Percentiles rank a stretch among this genome's conserved stretches.
These are phyloP conservation scores for Trametes coccinea DNA, from an alignment of 768 basidiomycete genomes.

Conservation along the genomic window DNA sequence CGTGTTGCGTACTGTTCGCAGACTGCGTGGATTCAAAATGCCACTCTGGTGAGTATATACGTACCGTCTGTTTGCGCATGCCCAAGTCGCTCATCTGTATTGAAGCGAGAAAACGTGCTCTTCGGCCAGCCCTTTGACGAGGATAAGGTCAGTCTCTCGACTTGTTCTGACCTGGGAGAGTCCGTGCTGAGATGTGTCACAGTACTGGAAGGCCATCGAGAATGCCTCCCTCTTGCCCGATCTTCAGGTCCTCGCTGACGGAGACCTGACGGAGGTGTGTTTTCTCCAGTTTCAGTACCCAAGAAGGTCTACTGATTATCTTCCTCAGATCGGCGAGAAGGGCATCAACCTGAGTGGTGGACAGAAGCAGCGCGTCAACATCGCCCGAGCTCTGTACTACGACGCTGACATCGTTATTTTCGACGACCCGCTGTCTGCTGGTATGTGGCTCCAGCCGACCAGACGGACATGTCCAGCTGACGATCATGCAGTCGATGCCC, in stretches of 20 bases:
- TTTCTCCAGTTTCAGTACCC: not conserved
- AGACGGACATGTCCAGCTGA: constrained; percentile 6
- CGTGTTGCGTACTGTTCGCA: constrained; percentile 70
- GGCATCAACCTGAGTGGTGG: constrained; percentile 69
- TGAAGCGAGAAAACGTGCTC: constrained; percentile 61
- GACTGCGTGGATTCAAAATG: constrained; percentile 77
- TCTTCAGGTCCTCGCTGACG: constrained; percentile 63
- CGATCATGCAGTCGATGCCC: constrained; percentile 58
- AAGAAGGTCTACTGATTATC: not conserved
- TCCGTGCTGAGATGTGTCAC: not conserved
- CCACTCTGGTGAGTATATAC: constrained; percentile 46
- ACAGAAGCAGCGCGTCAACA: constrained; percentile 67
- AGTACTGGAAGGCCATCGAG: constrained; percentile 65
- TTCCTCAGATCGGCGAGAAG: constrained; percentile 63
- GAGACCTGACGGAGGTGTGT: constrained; percentile 68
- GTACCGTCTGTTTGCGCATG: too few species aligned
- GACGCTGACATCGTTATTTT: constrained; percentile 61
- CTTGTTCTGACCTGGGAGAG: not conserved
- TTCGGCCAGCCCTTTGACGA: constrained; percentile 69
- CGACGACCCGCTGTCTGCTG: constrained; percentile 67
- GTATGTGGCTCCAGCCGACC: constrained; percentile 30
- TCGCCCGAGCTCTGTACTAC: constrained; percentile 68
- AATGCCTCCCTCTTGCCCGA: constrained; percentile 62
- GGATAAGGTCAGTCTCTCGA: constrained; percentile 32
- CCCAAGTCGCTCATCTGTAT: too few species aligned